Evolutionary conservation across 2,329 filamentous ascomycete genomes (phyloP).

Genomic region (Penicillium crustosum): DNA sequence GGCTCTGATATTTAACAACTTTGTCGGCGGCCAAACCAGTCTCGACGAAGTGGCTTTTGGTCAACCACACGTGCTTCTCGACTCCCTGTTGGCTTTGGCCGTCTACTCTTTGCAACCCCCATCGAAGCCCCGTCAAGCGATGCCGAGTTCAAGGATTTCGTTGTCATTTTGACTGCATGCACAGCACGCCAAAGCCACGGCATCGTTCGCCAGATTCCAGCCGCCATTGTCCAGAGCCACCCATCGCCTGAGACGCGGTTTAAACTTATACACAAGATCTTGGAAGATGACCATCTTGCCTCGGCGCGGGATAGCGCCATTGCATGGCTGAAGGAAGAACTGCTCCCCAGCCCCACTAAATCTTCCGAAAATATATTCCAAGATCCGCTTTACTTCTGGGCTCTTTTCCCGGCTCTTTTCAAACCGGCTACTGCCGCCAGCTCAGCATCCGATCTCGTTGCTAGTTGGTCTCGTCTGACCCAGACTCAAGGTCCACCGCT

Average conservation of each 20-base stretch:
- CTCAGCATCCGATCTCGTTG: conserved; percentile 37
- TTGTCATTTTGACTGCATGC: conserved; percentile 48
- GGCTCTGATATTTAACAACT: conserved; percentile 52
- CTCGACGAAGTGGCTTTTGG: conserved; percentile 41
- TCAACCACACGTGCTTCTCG: conserved; percentile 54
- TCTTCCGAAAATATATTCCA: conserved; percentile 33
- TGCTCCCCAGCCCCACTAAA: conserved; percentile 45
- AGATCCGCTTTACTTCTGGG: conserved; percentile 38
- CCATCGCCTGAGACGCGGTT: conserved; percentile 53
- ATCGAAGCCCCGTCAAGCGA: conserved; percentile 49
- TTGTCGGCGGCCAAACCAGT: conserved; percentile 47
- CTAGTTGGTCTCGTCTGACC: conserved; percentile 52
- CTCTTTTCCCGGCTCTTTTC: conserved; percentile 54
- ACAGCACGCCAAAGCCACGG: conserved; percentile 37
- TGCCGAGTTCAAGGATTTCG: conserved; percentile 53
- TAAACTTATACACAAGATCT: conserved; percentile 55
- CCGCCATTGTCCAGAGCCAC: conserved; percentile 50
- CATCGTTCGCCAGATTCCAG: conserved; percentile 40
- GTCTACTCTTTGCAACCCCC: conserved; percentile 50
- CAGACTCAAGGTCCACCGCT: conserved; percentile 50
- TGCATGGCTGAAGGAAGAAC: conserved; percentile 61
- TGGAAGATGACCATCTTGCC: conserved; percentile 55
- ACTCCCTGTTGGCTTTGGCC: conserved; percentile 55
- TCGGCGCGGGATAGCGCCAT: conserved; percentile 59
- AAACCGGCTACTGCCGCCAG: conserved; percentile 47